phyloP scores from a whole-genome alignment of 176 grass and related monocot species.

The Oryza nivara region DNA sequence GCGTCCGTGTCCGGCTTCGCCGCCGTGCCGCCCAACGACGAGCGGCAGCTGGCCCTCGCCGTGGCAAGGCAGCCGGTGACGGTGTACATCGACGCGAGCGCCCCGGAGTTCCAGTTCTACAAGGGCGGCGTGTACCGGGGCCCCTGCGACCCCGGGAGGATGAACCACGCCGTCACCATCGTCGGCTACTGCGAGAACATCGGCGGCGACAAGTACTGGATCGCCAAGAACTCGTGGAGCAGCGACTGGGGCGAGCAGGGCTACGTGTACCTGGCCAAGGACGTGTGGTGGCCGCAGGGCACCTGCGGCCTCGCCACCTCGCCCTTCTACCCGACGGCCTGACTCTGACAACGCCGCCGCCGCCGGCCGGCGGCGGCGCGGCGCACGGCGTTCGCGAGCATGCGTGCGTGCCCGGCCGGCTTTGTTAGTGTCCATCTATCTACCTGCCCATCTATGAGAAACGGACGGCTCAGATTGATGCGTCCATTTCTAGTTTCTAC shows the following conservation, averaged over 20 bases:
- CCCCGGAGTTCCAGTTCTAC: conserved; percentile 47
- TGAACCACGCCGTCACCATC: conserved; percentile 55
- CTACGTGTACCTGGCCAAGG: conserved; percentile 48
- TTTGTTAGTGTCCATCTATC: not conserved
- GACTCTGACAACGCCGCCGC: not conserved
- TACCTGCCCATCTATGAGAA: not conserved
- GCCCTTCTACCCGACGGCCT: conserved; percentile 43
- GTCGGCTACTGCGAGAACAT: conserved; percentile 51
- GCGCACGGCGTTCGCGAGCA: not conserved
- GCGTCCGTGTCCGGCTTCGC: not conserved
- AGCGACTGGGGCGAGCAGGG: conserved; percentile 52
- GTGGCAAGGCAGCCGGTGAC: conserved; percentile 56
- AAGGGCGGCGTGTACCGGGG: conserved; percentile 46
- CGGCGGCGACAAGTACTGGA: conserved; percentile 47
- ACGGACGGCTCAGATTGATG: not conserved
- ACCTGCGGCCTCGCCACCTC: conserved; percentile 46
- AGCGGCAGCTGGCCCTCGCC: conserved; percentile 39
- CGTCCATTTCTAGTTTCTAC: not conserved
- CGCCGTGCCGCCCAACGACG: conserved; percentile 7
- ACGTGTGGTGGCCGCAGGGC: conserved; percentile 32
- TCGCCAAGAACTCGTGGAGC: conserved; percentile 64
- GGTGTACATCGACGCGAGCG: conserved; percentile 43
- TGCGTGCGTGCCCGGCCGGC: not conserved
- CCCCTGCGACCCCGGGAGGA: conserved; percentile 15
- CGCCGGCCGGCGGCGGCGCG: not conserved